Percentiles rank a stretch among this genome's conserved stretches.
phyloP scores from a whole-genome alignment of 139 green algal genomes.

The Pleodorina starrii region DNA sequence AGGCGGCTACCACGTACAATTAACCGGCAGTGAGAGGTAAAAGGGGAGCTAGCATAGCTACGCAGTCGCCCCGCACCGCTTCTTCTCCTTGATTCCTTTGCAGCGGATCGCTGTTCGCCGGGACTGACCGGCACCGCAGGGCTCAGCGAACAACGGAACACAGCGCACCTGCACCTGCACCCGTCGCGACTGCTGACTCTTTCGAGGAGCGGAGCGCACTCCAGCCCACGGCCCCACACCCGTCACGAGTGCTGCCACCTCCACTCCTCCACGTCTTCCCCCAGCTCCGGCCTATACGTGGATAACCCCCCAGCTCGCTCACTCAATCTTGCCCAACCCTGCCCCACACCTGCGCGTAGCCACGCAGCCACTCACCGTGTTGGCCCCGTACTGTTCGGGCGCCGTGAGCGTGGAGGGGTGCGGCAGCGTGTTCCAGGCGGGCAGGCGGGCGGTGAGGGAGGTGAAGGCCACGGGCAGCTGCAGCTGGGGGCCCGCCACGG shows the following conservation, averaged over 20 bases:
- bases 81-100: background rate
- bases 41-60: background rate
- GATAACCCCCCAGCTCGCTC: background rate
- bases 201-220: background rate
- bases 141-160: no score
- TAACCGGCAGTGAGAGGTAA: background rate
- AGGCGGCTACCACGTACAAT: background rate
- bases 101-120: background rate
- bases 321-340: no score
- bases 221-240: no score
- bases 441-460: slow-evolving; percentile 25
- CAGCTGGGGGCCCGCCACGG: slow-evolving; percentile 39
- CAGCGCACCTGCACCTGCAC: no score
- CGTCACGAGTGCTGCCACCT: background rate
- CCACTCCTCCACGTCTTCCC: background rate
- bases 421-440: slow-evolving; percentile 26
- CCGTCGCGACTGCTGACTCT: background rate
- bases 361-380: background rate
- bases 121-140: background rate
- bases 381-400: slow-evolving; percentile 14
- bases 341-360: background rate
- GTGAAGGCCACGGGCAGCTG: slow-evolving; percentile 39
- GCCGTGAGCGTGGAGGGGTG: slow-evolving; percentile 25
- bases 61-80: no score
- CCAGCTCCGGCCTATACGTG: background rate